phyloP scores from a whole-genome alignment of 768 basidiomycete species.

The Amanita pseudoporphyria region DNA sequence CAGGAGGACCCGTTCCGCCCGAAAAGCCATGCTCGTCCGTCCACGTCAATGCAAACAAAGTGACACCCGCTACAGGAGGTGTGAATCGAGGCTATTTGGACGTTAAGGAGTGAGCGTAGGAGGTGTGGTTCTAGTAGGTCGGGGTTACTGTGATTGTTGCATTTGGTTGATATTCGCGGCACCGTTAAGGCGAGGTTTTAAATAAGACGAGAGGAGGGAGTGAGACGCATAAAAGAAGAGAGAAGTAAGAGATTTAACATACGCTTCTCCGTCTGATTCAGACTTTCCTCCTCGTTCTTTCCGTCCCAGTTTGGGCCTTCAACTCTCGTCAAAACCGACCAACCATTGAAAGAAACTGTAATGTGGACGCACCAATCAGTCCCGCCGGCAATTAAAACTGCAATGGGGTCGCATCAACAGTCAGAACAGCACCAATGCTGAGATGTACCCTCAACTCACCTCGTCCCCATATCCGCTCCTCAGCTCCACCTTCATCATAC shows the following conservation, averaged over 20 bases:
- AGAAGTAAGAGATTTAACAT: slow-evolving; percentile 13
- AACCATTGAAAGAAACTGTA: slow-evolving; percentile 13
- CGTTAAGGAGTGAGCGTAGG: slow-evolving; percentile 77
- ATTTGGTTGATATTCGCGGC: too few species aligned
- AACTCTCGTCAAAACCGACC: not conserved
- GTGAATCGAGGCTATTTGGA: slow-evolving; percentile 64
- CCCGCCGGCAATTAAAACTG: slow-evolving; percentile 80
- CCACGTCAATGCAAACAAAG: slow-evolving; percentile 60
- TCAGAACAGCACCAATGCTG: too few species aligned
- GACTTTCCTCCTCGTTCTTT: slow-evolving; percentile 52
- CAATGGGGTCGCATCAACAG: too few species aligned
- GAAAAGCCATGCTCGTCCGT: slow-evolving; percentile 83
- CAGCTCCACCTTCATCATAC: not conserved
- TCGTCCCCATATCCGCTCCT: slow-evolving; percentile 8
- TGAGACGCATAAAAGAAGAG: too few species aligned
- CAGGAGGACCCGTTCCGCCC: slow-evolving; percentile 71
- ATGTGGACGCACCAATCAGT: slow-evolving; percentile 66
- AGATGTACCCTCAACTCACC: too few species aligned
- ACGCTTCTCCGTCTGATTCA: slow-evolving; percentile 29
- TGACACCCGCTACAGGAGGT: slow-evolving; percentile 72
- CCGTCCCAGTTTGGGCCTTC: slow-evolving; percentile 60
- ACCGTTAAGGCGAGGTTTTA: too few species aligned
- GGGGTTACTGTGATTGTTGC: slow-evolving; percentile 44
- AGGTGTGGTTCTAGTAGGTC: slow-evolving; percentile 87
- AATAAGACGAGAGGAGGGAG: too few species aligned